Base-by-base conservation (phyloP, 108 stramenopile genomes). In the Nitzschia sp. region DNA sequence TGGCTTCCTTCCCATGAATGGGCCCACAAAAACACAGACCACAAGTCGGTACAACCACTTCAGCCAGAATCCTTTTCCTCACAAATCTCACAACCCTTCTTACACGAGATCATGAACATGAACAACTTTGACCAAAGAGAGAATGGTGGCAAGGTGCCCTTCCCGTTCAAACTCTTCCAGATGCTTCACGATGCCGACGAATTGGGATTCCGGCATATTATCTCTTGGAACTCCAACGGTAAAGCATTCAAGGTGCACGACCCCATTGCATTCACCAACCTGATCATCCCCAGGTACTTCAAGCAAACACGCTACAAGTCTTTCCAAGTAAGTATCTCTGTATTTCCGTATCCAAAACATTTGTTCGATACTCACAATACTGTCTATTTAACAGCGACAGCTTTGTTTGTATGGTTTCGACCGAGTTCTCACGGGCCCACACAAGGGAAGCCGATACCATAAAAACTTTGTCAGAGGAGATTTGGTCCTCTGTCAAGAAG, bases 191-290 rank as follows among this genome's bases (percentile, higher is more conserved):
- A 68, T 29, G 78, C 85, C 0, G 79, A 79, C 38, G 75, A 67
- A 0, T 66, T 86, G 15, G 85, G 74, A 19, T 78, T 84, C 17
- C 38, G 46, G 8, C 44, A 81, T 37, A 73, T 88, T 51, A 69
- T 86, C 21, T 85, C 82, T 0, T 88, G 87, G 90, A 65, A 77
- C 51, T 78, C 89, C 14, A 76, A 80, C 46, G 84, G 85, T 10
- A 82, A 84, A 29, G 71, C 75, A 10, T 90, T 90, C 54, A 61
- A 73, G n/a, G 78, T 90, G 5, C 80, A 84, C 54, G 75, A 84
- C 21, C 76, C 73, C 7, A 71, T 73, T 24, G 65, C 61, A n/a
- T 89, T 92, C 51, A 53, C 51, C 0, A 65, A 51, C 14, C 12
- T 25, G 10, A 77, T 77, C 40, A 9, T 77, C 10, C 70, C 76